Base-by-base conservation (phyloP, 805 yeast species). In the Torulaspora indica region DNA sequence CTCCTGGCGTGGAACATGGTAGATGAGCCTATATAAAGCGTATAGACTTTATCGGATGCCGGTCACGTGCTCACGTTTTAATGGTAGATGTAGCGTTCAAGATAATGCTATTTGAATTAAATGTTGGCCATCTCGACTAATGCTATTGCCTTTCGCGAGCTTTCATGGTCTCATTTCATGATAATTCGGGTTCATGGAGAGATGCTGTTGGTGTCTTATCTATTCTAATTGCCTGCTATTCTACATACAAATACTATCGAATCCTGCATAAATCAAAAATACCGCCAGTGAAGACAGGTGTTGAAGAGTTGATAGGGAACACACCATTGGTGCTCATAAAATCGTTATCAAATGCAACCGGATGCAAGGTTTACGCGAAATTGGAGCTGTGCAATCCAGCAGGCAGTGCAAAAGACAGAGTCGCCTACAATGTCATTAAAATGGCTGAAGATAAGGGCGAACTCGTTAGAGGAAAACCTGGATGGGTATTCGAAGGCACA, bases 381-480 rank as follows among this genome's bases (percentile, higher is more conserved):
- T 61, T 90, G 48, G 98, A 91, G 63, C 68, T 87, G 43, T 64
- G 74, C 49, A 93, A 91, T 57, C 97, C 98, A 0, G 98, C 91
- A 1, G 98, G 98, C 0, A 84, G 95, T 40, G 95, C 98, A 4
- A 91, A 91, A 55, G 98, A 91, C 61, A 71, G 98, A 35, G 95
- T 93, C 14, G 98, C 98, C 0, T 67, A 85, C 15, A 87, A 93
- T 3, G 83, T 91, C 35, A 83, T 91, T 13, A 70, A 77, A 44
- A 77, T 78, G 17, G 85, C 84, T 44, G 95, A 87, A 58, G 43
- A 53, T 4, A 39, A 56, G 36, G 93, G 93, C 0, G 58, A 69
- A 5, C 62, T 90, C 31, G 60, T 68, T 4, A 66, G 72, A 41
- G 88, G 85, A 1, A 93, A 87, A 56, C 71, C 80, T 10, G 67